Evolutionary conservation across 2,329 filamentous ascomycete species (phyloP).

Genomic region (Berkeleyomyces basicola): DNA sequence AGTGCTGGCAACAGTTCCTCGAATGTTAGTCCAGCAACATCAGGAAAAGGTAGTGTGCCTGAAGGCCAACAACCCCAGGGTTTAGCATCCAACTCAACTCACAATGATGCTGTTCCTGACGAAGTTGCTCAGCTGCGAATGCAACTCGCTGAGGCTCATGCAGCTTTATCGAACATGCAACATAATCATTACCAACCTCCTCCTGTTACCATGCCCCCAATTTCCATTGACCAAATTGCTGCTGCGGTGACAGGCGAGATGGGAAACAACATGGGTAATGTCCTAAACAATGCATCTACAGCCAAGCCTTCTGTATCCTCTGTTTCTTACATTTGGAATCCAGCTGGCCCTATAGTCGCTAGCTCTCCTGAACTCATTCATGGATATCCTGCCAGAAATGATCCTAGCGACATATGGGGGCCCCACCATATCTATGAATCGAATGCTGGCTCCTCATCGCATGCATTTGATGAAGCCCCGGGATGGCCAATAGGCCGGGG

Average conservation of each 20-base stretch:
- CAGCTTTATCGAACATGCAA: slow-evolving; percentile 15
- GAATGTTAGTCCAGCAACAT: background rate
- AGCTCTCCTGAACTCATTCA: background rate
- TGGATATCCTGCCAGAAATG: background rate
- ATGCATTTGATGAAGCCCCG: background rate
- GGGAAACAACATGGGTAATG: background rate
- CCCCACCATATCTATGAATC: background rate
- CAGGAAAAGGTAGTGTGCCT: background rate
- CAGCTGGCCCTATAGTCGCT: background rate
- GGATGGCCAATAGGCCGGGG: background rate
- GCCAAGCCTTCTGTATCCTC: background rate
- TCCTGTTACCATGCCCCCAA: background rate
- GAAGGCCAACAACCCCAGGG: background rate
- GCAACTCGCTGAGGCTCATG: slow-evolving; percentile 55
- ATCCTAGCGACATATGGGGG: background rate
- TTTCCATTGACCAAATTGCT: background rate
- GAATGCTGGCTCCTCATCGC: background rate
- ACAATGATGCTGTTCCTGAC: slow-evolving; percentile 24
- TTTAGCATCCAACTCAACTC: background rate
- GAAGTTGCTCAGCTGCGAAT: slow-evolving; percentile 49
- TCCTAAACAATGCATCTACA: background rate
- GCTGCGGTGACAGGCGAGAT: background rate
- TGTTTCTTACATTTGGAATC: background rate
- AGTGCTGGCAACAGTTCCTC: background rate
- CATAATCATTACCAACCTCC: slow-evolving; percentile 15